A percentile compares a stretch with the other conserved stretches of the same genome.
Conservation (phyloP, 2,329 filamentous ascomycete species). For the Neofusicoccum ribis region DNA sequence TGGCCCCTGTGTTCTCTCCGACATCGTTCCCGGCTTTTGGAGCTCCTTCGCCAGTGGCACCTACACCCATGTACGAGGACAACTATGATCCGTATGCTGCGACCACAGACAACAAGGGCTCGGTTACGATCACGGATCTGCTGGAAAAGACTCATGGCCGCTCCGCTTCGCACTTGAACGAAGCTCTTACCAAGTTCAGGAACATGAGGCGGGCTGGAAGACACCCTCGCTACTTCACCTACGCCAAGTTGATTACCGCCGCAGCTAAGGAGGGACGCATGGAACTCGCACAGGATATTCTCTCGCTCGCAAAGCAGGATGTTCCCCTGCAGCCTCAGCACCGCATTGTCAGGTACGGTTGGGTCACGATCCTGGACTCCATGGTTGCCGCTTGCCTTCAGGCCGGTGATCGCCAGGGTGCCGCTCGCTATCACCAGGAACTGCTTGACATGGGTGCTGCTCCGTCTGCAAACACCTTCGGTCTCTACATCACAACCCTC, state of each 20-base stretch:
- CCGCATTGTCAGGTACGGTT: slow-evolving; percentile 85
- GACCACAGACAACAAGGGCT: slow-evolving; percentile 90
- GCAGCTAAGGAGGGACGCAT: slow-evolving; percentile 83
- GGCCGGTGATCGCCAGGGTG: slow-evolving; percentile 75
- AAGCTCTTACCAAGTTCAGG: slow-evolving; percentile 79
- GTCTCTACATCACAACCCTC: slow-evolving; percentile 97
- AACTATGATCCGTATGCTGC: slow-evolving; percentile 87
- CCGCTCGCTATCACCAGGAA: slow-evolving; percentile 87
- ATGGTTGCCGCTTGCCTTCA: slow-evolving; percentile 93
- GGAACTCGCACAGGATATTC: slow-evolving; percentile 79
- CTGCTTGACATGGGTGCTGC: slow-evolving; percentile 86
- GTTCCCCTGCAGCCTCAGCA: slow-evolving; percentile 84
- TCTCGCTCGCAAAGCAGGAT: slow-evolving; percentile 85
- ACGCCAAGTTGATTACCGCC: slow-evolving; percentile 89
- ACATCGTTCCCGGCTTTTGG: slow-evolving; percentile 39
- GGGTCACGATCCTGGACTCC: slow-evolving; percentile 92
- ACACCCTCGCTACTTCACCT: slow-evolving; percentile 93
- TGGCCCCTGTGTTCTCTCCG: slow-evolving; percentile 35
- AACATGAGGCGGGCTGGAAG: slow-evolving; percentile 91
- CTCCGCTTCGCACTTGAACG: slow-evolving; percentile 71
- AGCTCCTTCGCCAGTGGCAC: slow-evolving; percentile 53
- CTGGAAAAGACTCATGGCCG: slow-evolving; percentile 78
- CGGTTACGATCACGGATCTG: slow-evolving; percentile 84
- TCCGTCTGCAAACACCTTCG: slow-evolving; percentile 95
- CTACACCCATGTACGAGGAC: slow-evolving; percentile 69